Evolutionary conservation across 2,329 filamentous ascomycete genomes (phyloP), one percentile per base, ranked within the genome.

Genomic region (Hysterium pulicare): DNA sequence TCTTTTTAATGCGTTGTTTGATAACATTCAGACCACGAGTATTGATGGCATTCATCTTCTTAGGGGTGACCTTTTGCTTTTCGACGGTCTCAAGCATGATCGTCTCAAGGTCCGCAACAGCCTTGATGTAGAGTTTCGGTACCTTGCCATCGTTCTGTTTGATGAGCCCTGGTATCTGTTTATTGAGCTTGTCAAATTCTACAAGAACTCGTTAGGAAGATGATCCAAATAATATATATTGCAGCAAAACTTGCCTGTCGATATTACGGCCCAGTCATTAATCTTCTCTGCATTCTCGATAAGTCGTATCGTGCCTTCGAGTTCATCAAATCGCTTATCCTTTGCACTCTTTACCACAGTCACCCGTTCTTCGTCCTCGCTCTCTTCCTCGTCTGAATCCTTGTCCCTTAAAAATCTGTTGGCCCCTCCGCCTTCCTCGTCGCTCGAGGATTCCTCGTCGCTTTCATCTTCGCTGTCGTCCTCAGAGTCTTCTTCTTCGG

Each of bases 231-330:
- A 19, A 38, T 32, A 35, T 35, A 23, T 42, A 48, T 59, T 53
- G 21, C 16, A 33, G 42, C 22, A 21, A 41, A 47, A 70, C 84
- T 61, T 79, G 94, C 90, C 90, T 64, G 82, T 80, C 49, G 89
- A 87, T 56, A 97, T 94, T 50, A 91, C 84, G 54, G 86, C 87
- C 93, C 93, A 98, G 73, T 98, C 93, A 64, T 87, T 90, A 64
- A 97, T 98, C 78, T 95, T 97, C 71, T 93, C 79, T 49, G 88
- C 90, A 73, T 98, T 98, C 67, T 97, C 90, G 62, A 98, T 97
- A 63, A 86, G 74, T 69, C 86, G 86, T 62, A 97, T 87, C 33
- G 84, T 95, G 46, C 82, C 80, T 69, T 98, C 91, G 47, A 98
- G 78, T 71, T 97, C 94, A 64, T 96, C 91, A 54, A 89, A 78